Evolutionary conservation across 495 filamentous ascomycete genomes (phyloP).

Genomic region (Xylaria intraflava): DNA sequence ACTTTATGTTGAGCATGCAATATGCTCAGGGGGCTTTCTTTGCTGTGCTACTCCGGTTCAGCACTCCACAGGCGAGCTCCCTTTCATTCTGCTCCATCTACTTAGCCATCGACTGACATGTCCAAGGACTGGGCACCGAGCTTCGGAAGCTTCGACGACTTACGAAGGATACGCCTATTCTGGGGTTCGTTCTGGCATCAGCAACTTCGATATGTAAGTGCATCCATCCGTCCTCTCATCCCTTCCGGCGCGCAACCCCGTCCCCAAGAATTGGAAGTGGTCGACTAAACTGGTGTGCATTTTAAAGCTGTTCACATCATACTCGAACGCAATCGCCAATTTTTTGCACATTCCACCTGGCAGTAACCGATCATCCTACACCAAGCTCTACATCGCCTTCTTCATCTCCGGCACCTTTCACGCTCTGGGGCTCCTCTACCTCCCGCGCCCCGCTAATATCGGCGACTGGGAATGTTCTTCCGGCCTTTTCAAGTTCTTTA

Average conservation of each 20-base stretch:
- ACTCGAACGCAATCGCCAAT: not conserved
- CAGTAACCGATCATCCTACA: not conserved
- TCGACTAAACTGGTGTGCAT: not conserved
- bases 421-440: not conserved
- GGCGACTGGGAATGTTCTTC: not conserved
- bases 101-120: not conserved
- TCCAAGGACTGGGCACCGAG: not conserved
- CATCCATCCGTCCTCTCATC: not conserved
- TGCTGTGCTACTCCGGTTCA: not conserved
- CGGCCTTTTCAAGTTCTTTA: not conserved
- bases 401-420: not conserved
- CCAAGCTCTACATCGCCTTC: not conserved
- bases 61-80: not conserved
- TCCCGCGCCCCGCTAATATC: not conserved
- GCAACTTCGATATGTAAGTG: not conserved
- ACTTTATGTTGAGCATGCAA: not conserved
- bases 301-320: not conserved
- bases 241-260: not conserved
- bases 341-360: not conserved
- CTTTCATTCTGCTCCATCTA: not conserved
- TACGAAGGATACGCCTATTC: not conserved
- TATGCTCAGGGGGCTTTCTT: not conserved
- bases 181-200: conserved; percentile 3
- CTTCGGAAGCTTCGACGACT: not conserved
- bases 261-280: not conserved